Conservation (phyloP, 2,329 filamentous ascomycete genomes). For the Fusarium avenaceum region DNA sequence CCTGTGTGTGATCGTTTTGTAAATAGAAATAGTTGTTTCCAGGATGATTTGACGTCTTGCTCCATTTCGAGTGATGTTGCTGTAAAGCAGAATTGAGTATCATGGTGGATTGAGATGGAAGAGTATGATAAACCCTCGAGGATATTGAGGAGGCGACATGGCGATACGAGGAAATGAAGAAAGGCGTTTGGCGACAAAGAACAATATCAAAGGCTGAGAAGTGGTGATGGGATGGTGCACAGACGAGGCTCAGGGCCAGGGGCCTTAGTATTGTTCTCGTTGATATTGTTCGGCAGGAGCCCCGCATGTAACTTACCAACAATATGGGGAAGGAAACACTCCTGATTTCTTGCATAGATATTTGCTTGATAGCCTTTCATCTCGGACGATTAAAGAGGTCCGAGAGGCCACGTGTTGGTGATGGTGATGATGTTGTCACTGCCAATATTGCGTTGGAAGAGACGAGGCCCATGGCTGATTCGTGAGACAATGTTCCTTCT, state of each 20-base stretch:
- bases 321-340: neutral
- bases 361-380: neutral
- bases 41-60: constrained; percentile 47
- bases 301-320: constrained; percentile 1
- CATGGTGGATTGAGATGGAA: constrained; percentile 1
- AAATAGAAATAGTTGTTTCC: constrained; percentile 76
- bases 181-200: constrained; percentile 40
- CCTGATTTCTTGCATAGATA: neutral
- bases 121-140: neutral
- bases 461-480: too few species aligned
- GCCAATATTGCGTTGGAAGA: neutral
- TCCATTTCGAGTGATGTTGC: constrained; percentile 32
- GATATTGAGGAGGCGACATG: constrained; percentile 3
- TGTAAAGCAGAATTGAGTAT: neutral
- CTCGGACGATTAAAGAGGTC: neutral
- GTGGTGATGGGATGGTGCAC: constrained; percentile 30
- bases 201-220: constrained; percentile 32
- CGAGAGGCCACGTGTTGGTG: constrained; percentile 2
- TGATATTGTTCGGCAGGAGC: constrained; percentile 31
- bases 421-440: constrained; percentile 16
- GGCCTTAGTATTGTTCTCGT: constrained; percentile 40
- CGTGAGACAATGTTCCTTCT: neutral
- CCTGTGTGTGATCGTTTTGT: constrained; percentile 71
- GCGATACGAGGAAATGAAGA: neutral
- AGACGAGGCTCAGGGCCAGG: constrained; percentile 24